Base-by-base conservation (phyloP, 1,284 basidiomycete genomes). In the Pholiota adiposa region DNA sequence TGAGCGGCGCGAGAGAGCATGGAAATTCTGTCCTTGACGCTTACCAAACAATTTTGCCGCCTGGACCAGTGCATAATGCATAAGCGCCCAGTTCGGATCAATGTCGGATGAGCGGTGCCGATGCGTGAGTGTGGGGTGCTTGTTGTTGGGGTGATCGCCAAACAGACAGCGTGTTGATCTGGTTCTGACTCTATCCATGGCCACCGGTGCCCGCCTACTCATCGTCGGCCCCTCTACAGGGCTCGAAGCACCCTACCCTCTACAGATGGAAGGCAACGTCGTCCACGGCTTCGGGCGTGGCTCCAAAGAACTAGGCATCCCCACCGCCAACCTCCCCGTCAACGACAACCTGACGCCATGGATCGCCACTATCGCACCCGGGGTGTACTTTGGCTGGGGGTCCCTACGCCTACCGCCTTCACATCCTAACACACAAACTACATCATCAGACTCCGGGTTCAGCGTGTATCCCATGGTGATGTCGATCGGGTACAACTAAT, bases 361-460 rank as follows among this genome's bases (percentile, higher is more conserved):
- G 68, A 67, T 68, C 61, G 59, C 60, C 34, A 51, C 61, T 54
- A 62, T 67, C 62, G 46, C 59, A 54, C 64, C 64, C 50, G 67
- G 66, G 58, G 67, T 67, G 54, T 69, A 69, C 64, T 69, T 69
- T 66, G 68, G 68, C 65, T 69, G 68, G 67, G 65, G 63, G 2
- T 68, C 67, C 56, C 64, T 69, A 12, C 63, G 68, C 62, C 60
- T 69, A n/a, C 68, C 65, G 33, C 48, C 64, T 7, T 67, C 68
- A 31, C 58, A 61, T 62, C 63, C 66, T 54, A 62, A 63, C 57
- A 54, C 61, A 27, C 38, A 51, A 21, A 51, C 51, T 25, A 49
- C 59, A 53, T 54, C 65, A 44, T 59, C 65, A 44, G 56, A 58
- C 61, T 50, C 63, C 54, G 60, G 57, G 56, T 67, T 67, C 64